Evolutionary conservation across 352 stramenopile genomes (phyloP), one percentile per base, ranked within the genome.

Genomic region (Aphanomyces cochlioides): DNA sequence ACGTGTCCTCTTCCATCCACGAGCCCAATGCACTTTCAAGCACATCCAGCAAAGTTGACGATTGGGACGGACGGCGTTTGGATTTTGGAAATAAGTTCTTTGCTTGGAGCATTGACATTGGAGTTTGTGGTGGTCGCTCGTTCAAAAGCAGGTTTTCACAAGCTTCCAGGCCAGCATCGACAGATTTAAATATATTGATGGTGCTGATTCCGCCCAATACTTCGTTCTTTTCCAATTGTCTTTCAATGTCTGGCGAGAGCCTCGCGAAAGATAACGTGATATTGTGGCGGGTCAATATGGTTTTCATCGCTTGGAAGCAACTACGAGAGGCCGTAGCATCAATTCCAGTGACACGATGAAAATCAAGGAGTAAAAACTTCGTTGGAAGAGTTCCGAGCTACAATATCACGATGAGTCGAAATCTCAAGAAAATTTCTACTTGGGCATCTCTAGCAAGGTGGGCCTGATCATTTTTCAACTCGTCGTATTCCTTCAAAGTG

Each of bases 301-400:
- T 73, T 54, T 90, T 89, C 12, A 92, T 74, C 19, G 80, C 78
- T 28, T 89, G 72, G 59, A 92, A 92, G 56, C 84, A 90, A 1
- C 80, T 88, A 6, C 85, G 73, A 2, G 84, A 82, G 15, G 87
- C 85, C 4, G 87, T 95, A 10, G 84, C 83, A 66, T 95, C 87
- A 72, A 95, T 79, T 1, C 87, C 86, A 4, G 76, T 92, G n/a
- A 94, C 86, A 56, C 78, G 76, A 17, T 80, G 78, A 64, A 95
- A 93, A 66, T 94, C 85, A 37, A 95, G 76, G 40, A 95, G 79
- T 59, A 92, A 74, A 75, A 86, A 90, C 41, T 73, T 80, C 19
- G 82, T 90, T n/a, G 69, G 69, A 4, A 19, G 15, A 4, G 17
- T 64, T 61, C 34, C 54, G 10, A 37, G 15, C 54, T 61, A 61